Evolutionary conservation across 176 grass and related monocot genomes (phyloP), one percentile per base, ranked within the genome.

Genomic region (Tillandsia fasciculata): DNA sequence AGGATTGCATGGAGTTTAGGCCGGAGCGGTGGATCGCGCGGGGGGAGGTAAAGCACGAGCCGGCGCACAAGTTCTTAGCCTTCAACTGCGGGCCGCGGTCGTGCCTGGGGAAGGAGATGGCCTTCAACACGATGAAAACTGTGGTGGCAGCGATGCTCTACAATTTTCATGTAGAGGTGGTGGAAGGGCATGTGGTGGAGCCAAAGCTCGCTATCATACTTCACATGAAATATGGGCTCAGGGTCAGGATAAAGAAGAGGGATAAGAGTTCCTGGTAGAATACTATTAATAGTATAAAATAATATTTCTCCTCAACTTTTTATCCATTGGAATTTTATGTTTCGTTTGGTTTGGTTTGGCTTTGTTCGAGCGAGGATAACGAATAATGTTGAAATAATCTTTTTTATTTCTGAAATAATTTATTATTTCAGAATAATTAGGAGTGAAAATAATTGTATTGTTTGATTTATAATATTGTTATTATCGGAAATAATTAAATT

Each of bases 1-100:
- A 91, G 61, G 92, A 91, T 59, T 91, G 85, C 85, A 26, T 77
- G 72, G 88, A 91, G 85, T 96, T 86, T 75, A 72, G 75, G 29
- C 88, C 92, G 12, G 88, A 88, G 86, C 68, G 92, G 51, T 96
- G 92, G 92, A 82, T 96, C 28, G 53, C 64, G 13, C 75, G 53
- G 51, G 85, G 88, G 28, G 72, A 74, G 66, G 26, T 84, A 27
- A 72, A 48, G 51, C 85, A 96, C 47, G 80, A 88, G 75, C 91
- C 87, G 28, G 76, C 88, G 18, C 83, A 82, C 85, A 96, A 84
- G 80, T 96, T 91, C 78, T 71, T 91, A 52, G 80, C 83, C 0
- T 86, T 86, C 83, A 79, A 86, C 68, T 64, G 73, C 0, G 83
- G 83, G 3, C 83, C 77, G 1, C 42, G 83, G 67, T 51, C 72